A percentile compares a stretch with the other conserved stretches of the same genome.
These are phyloP conservation scores for Salix koriyanagi DNA, from an alignment of 345 rosid genomes.

Conservation along the genomic window DNA sequence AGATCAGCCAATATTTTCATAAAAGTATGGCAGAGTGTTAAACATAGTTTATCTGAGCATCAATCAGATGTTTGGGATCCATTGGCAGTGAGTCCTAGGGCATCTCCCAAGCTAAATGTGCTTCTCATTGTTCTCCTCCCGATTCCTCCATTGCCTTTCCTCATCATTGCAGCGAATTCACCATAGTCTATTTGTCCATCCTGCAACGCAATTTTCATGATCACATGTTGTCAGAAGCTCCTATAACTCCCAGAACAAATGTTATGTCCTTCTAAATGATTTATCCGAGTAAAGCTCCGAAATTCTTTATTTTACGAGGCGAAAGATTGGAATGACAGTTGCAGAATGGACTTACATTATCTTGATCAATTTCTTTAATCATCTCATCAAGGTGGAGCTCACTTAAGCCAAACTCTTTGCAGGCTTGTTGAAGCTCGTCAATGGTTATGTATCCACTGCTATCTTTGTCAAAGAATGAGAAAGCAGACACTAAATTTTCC, in stretches of 20 bases:
- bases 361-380: conserved; percentile 79
- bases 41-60: not conserved
- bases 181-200: conserved; percentile 74
- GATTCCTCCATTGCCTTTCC: conserved; percentile 61
- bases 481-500: conserved; percentile 66
- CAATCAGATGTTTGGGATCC: conserved; percentile 21
- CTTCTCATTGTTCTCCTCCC: conserved; percentile 63
- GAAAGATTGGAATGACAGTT: not conserved
- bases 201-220: conserved; percentile 28
- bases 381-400: conserved; percentile 71
- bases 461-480: conserved; percentile 76
- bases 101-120: conserved; percentile 44
- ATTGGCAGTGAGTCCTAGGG: conserved; percentile 21
- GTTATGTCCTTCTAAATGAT: no score
- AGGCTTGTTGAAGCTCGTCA: conserved; percentile 72
- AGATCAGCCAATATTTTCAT: not conserved
- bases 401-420: conserved; percentile 65
- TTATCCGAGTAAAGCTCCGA: not conserved
- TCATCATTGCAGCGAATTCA: conserved; percentile 78
- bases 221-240: not conserved
- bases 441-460: conserved; percentile 72
- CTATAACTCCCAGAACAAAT: not conserved
- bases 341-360: conserved; percentile 51
- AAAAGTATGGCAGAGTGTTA: not conserved
- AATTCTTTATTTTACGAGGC: not conserved